Evolutionary conservation across 1,139 yeast species (phyloP), one percentile per base, ranked within the genome.

Genomic region (Suhomyces coccinellae): DNA sequence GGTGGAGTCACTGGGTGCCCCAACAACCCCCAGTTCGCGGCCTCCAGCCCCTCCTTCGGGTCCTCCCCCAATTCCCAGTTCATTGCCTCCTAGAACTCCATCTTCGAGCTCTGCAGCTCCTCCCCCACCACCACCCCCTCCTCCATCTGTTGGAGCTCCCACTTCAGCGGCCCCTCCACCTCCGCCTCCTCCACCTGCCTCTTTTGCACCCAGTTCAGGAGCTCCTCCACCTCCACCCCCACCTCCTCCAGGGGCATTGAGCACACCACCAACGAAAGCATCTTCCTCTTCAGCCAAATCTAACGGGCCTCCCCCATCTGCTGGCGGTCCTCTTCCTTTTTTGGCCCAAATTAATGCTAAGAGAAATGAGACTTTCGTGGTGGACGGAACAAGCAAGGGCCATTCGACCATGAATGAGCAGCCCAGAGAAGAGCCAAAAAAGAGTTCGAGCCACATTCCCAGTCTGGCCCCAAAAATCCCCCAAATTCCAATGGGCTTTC

Each of bases 341-440:
- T 64, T 73, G 29, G 71, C 73, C 2, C 67, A 73, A 48, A 73
- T 73, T 43, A 72, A 72, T 46, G 67, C 75, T 1, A 68, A 66
- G 51, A 59, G 78, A 51, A 61, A 58, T 44, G 75, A 73, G 11
- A 35, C 58, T 4, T 61, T 55, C 51, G 75, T 70, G 12, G 73
- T 71, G 2, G 75, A 69, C 47, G 73, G 65, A 2, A 41, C 52
- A 22, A 41, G 42, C 5, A 46, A 46, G 7, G 55, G 57, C 4
- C 44, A 59, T 35, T 50, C 63, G 1, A 54, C 52, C 8, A 20
- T 10, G 7, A 15, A 30, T 9, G 54, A 26, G 9, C 26, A 33
- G 13, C 16, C 33, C n/a, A 29, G 28, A 14, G 26, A 31, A 4
- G 20, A 20, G 3, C 11, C 44, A 3, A 53, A 53, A 15, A 40